Evolutionary conservation across 192 early-diverging fungal genomes (phyloP), one percentile per base, ranked within the genome.

Genomic region (Backusella circina): DNA sequence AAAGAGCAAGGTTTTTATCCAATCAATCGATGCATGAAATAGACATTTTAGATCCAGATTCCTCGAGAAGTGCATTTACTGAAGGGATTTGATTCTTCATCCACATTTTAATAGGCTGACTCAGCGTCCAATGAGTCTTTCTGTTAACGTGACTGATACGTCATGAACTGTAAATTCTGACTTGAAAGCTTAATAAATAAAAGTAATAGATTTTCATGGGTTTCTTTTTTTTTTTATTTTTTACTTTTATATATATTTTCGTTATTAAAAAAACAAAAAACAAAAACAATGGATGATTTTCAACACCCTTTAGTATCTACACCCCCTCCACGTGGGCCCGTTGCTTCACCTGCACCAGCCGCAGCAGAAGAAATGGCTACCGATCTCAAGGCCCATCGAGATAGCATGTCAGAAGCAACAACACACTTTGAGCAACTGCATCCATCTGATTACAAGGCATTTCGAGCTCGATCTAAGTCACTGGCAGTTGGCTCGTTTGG

Each of bases 391-490:
- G 77, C 71, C 0, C 66, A 73, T 47, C 41, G 77, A 41, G 67
- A 74, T 37, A 78, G 65, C 61, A 33, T 77, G 70, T 67, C 76
- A 2, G 38, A 41, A 38, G 76, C 57, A 41, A 67, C 66, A 2
- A 71, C 70, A 7, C 39, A 47, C 12, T 72, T 33, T 26, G 76
- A 77, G 21, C 76, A 77, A 9, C 18, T 31, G 30, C 28, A 67
- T 35, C 28, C 74, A 50, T 31, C 65, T 18, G 21, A 68, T 26
- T 64, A 38, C 50, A 54, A 72, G 16, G 41, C 33, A 2, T 37
- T 74, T 0, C 77, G 82, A 10, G 75, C 64, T 33, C 57, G 82
- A 31, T 83, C 82, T 30, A 83, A 83, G 26, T 83, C 82, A 5
- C 18, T 83, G 1, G 82, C 73, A 21, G 71, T 71, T 18, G 82